Base-by-base conservation (phyloP, 192 early-diverging fungal genomes). In the Coemansia sp. region DNA sequence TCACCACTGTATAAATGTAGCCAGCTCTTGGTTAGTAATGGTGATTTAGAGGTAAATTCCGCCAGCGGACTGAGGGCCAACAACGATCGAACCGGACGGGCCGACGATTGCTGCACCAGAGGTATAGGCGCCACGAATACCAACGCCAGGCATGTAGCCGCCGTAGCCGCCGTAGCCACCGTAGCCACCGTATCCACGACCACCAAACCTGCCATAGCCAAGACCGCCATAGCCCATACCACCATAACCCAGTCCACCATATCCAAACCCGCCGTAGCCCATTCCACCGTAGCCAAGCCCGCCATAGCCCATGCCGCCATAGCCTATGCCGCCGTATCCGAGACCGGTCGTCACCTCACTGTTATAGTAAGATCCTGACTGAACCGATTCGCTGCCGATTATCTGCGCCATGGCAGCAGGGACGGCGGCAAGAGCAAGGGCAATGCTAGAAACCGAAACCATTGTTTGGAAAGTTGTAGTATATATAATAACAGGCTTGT, bases 51-150 rank as follows among this genome's bases (percentile, higher is more conserved):
- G 45, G 63, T 66, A 81, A 33, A 68, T 52, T 56, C 78, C 78
- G 72, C 78, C 78, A 71, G 78, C 72, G 71, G 72, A 81, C 66
- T 81, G 78, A 33, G 78, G 78, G 21, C 78, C 78, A 40, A 81
- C 78, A 26, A 72, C 64, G 49, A 81, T 81, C 16, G 78, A 71
- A 26, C 78, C 78, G 15, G 78, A 81, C 3, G 78, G 78, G 34
- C 78, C 78, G n/a, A 75, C 57, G 49, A 81, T 75, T 2, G 71
- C 61, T 16, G 78, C 78, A 15, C 78, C 78, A 23, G 72, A 43
- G 29, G 78, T 81, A 51, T 56, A 75, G 15, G 78, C 72, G 30
- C 78, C 78, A 26, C 40, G 61, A 42, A 75, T 69, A 12, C 35
- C 70, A 12, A 63, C 62, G 8, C 69, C 66, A 8, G 52, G 77